Evolutionary conservation across 169 alveolate species (phyloP).

Genomic region (Sarcocystis neurona): DNA sequence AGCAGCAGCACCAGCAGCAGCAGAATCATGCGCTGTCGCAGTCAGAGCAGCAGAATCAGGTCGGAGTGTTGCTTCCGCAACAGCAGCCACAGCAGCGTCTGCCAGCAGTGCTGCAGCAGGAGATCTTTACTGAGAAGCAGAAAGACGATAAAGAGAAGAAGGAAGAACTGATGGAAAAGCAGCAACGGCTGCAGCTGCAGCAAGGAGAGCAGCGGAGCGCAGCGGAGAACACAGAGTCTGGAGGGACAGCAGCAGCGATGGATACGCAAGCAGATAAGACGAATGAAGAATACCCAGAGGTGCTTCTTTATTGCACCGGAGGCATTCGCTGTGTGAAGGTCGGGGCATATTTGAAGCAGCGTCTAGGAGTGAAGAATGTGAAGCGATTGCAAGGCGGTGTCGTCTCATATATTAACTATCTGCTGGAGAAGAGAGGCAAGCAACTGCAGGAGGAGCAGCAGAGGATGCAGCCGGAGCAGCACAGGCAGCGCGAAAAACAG

Average conservation of each 20-base stretch:
- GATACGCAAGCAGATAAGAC: not conserved
- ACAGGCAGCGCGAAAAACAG: not conserved
- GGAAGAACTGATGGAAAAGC: not conserved
- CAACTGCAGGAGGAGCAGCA: not conserved
- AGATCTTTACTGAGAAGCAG: not conserved
- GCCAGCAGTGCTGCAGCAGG: not conserved
- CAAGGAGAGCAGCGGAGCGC: not conserved
- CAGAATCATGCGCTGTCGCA: not conserved
- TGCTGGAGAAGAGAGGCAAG: constrained; percentile 7
- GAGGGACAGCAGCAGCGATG: not conserved
- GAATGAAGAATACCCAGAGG: constrained; percentile 36
- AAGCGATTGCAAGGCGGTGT: constrained; percentile 66
- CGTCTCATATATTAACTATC: constrained; percentile 51
- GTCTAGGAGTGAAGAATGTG: constrained; percentile 66
- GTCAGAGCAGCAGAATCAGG: too few species aligned
- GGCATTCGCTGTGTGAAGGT: constrained; percentile 71
- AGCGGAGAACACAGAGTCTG: not conserved
- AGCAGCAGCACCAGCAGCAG: not conserved
- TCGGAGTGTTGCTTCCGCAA: too few species aligned
- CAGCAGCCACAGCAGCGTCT: too few species aligned
- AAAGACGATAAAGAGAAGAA: not conserved
- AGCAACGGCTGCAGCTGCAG: not conserved
- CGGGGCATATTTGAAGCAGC: constrained; percentile 64
- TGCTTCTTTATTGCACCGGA: constrained; percentile 70
- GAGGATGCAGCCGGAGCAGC: too few species aligned